Base-by-base conservation (phyloP, 768 basidiomycete genomes). In the Termitomyces sp. region DNA sequence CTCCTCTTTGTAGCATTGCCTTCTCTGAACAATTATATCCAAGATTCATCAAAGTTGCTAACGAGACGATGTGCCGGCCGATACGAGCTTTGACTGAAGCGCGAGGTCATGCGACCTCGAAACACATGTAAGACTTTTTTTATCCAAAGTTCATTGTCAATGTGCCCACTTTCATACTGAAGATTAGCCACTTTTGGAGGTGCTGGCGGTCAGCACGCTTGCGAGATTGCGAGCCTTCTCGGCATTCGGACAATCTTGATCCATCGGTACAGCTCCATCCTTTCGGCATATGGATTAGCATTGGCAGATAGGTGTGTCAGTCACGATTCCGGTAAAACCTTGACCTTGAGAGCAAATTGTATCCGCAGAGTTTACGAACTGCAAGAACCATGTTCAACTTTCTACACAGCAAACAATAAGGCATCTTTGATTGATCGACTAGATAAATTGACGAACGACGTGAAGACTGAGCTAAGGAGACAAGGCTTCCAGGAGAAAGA, bases 11-110 rank as follows among this genome's bases (percentile, higher is more conserved):
- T 33, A 24, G 26, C 7, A 20, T 11, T 38, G 7, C 11, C 56
- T n/a, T 54, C 46, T 40, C 54, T 59, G 26, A 22, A 1, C 3
- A 3, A 18, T 44, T 5, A n/a, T 35, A 28, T 52, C 3, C 5
- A 50, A 92, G 94, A 5, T 97, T 94, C 71, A 88, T 98, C 73
- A 92, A 94, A 66, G 94, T 96, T 10, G 94, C 94, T 9, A 97
- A 97, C 64, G 95, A 98, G 75, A 94, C 92, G 0, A 98, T 98
- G 94, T 90, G 87, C 62, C 76, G 95, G 48, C 95, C 95, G 8
- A 96, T 98, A 56, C 85, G 95, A 3, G 86, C 92, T 2, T 70
- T 96, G 62, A 97, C 94, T 0, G 94, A 97, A 70, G 92, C 93
- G 2, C 77, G 90, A 45, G 94, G 94, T 26, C 83, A 92, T 70